Base-by-base conservation (phyloP, 106 monocot species). In the Acanthochlamys bracteata region DNA sequence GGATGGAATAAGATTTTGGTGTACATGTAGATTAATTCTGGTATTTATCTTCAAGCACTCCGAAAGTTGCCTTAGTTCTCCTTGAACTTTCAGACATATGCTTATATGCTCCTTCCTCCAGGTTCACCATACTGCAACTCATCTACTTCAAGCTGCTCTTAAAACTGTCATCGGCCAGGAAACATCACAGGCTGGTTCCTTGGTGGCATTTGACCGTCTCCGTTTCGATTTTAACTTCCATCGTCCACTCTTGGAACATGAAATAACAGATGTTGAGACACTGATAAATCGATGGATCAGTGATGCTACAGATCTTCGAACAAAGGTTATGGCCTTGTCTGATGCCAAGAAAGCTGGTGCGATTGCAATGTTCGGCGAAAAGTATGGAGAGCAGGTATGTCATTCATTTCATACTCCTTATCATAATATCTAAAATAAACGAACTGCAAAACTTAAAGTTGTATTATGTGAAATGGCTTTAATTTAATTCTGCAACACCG, bases 361-460 rank as follows among this genome's bases (percentile, higher is more conserved):
- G 21, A 85, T 96, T 78, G 95, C 95, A 42, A 96, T 96, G 95
- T 96, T 96, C 65, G 95, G 95, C 55, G 95, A 96, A 61, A 96
- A 96, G 64, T 96, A 96, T 60, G 90, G 91, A 60, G 90, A 90
- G 54, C 69, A 96, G 95, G 95, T 91, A 4, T 40, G 69, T 6
- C 4, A 21, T 69, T 72, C 59, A 14, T 25, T n/a, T n/a, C n/a
- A n/a, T n/a, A n/a, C n/a, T n/a, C n/a, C n/a, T n/a, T n/a, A n/a
- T n/a, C n/a, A n/a, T n/a, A n/a, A n/a, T n/a, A n/a, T n/a, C n/a
- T n/a, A n/a, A n/a, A n/a, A n/a, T n/a, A n/a, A n/a, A n/a, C n/a
- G n/a, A n/a, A n/a, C n/a, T n/a, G n/a, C n/a, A n/a, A n/a, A n/a
- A n/a, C n/a, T n/a, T n/a, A n/a, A n/a, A n/a, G n/a, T n/a, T n/a